Percentiles rank a stretch among this genome's conserved stretches.
These are phyloP conservation scores for Phycomyces blakesleeanus DNA, from an alignment of 192 early-diverging fungal genomes.

Conservation along the genomic window DNA sequence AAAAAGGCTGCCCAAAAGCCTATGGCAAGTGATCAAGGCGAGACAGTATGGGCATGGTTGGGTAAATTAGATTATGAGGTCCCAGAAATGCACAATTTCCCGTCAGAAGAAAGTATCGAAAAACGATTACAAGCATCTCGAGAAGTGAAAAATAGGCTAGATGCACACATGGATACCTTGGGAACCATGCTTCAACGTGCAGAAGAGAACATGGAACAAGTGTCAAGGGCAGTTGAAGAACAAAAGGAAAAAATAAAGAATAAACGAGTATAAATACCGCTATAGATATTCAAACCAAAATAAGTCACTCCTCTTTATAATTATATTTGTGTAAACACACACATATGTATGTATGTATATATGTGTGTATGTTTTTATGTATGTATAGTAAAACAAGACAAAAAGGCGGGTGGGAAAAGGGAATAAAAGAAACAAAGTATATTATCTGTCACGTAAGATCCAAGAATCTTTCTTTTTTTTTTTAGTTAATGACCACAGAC, in stretches of 20 bases:
- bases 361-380: not conserved
- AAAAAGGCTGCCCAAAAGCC: not conserved
- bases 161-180: slow-evolving; percentile 10
- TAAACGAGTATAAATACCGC: too few relatives aligned
- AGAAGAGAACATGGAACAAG: slow-evolving; percentile 13
- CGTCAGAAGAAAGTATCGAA: not conserved
- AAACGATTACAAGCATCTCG: not conserved
- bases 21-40: not conserved
- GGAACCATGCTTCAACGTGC: slow-evolving; percentile 8
- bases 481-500: slow-evolving; percentile 77
- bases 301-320: not conserved
- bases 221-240: slow-evolving; percentile 11
- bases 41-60: slow-evolving; percentile 17
- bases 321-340: not conserved
- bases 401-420: too few relatives aligned
- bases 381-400: too few relatives aligned
- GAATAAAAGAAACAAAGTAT: too few relatives aligned
- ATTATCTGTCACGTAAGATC: too few relatives aligned
- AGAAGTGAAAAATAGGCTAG: not conserved
- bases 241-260: slow-evolving; percentile 12
- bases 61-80: not conserved
- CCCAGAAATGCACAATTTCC: too few relatives aligned
- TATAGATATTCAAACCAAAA: not conserved
- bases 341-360: not conserved
- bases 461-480: too few relatives aligned